These are phyloP conservation scores for Metschnikowia rubicola DNA, from an alignment of 805 yeast genomes.

Conservation along the genomic window DNA sequence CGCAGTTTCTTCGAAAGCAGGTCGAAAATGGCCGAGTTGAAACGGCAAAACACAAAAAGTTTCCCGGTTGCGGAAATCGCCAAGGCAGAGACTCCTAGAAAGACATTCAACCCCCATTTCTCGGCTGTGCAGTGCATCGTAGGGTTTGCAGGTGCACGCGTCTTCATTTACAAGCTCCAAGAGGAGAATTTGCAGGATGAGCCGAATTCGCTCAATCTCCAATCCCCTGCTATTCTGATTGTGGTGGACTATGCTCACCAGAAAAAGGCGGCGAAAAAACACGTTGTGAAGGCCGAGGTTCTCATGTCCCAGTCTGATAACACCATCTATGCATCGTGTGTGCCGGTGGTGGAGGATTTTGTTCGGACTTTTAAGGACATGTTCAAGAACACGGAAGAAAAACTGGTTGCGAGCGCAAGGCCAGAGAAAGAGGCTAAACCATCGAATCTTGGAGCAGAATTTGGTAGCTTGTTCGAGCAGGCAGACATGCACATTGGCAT, in stretches of 20 bases:
- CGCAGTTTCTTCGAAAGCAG: slow-evolving; percentile 32
- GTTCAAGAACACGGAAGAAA: slow-evolving; percentile 32
- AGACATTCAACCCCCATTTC: slow-evolving; percentile 20
- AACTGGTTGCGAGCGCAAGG: background rate
- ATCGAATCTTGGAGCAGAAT: slow-evolving; percentile 28
- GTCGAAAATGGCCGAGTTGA: slow-evolving; percentile 10
- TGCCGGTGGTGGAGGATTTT: slow-evolving; percentile 70
- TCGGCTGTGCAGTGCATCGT: slow-evolving; percentile 49
- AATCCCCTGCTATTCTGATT: slow-evolving; percentile 71
- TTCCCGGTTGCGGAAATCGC: background rate
- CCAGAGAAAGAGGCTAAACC: background rate
- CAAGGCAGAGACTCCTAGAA: background rate
- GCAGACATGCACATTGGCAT: slow-evolving; percentile 62
- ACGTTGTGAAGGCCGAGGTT: slow-evolving; percentile 48
- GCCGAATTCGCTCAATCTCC: slow-evolving; percentile 56
- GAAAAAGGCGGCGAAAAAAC: slow-evolving; percentile 35
- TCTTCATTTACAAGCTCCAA: slow-evolving; percentile 45
- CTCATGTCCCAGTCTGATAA: slow-evolving; percentile 70
- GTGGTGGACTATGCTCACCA: slow-evolving; percentile 49
- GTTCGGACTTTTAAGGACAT: slow-evolving; percentile 46
- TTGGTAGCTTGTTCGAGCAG: slow-evolving; percentile 42
- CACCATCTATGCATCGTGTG: slow-evolving; percentile 65
- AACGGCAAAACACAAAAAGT: slow-evolving; percentile 1
- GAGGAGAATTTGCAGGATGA: slow-evolving; percentile 32
- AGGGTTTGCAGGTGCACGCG: slow-evolving; percentile 67